Evolutionary conservation across 2,329 filamentous ascomycete genomes (phyloP).

Genomic region (Trichothecium roseum): DNA sequence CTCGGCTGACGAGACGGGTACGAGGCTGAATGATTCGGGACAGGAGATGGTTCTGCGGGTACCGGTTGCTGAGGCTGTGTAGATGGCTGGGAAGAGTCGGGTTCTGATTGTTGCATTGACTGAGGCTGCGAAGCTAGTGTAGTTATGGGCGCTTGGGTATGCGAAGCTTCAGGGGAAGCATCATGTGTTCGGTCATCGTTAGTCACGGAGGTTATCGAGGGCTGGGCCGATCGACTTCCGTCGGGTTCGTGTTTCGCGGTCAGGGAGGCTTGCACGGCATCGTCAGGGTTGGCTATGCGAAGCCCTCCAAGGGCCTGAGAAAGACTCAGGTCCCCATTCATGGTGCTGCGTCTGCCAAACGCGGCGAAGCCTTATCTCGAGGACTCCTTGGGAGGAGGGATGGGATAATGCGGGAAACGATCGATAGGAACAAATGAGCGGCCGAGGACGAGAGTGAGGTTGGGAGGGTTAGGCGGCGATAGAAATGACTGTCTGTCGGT

Average conservation of each 20-base stretch:
- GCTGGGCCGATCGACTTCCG: slow-evolving; percentile 3
- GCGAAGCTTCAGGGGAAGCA: neutral
- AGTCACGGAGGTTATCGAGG: neutral
- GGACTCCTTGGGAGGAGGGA: slow-evolving; percentile 6
- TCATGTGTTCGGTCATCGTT: neutral
- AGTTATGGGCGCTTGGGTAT: slow-evolving; percentile 8
- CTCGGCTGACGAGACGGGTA: slow-evolving; percentile 56
- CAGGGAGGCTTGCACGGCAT: slow-evolving; percentile 36
- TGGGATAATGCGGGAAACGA: slow-evolving; percentile 2
- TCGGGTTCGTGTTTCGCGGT: slow-evolving; percentile 5
- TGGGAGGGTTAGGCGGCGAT: neutral
- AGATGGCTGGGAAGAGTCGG: slow-evolving; percentile 29
- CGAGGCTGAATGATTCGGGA: slow-evolving; percentile 4
- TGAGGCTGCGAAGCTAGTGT: slow-evolving; percentile 6
- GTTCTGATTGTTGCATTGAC: slow-evolving; percentile 9
- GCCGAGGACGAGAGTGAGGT: no score
- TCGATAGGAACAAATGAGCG: neutral
- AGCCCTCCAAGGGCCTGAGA: slow-evolving; percentile 87
- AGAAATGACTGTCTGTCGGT: neutral
- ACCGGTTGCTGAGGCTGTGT: slow-evolving; percentile 37
- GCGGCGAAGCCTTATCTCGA: slow-evolving; percentile 6
- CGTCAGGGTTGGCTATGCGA: slow-evolving; percentile 93
- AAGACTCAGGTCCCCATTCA: slow-evolving; percentile 89
- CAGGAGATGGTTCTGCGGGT: slow-evolving; percentile 1
- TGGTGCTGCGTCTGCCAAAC: slow-evolving; percentile 30